These are phyloP conservation scores for Aureobasidium sp. DNA, from an alignment of 2,329 filamentous ascomycete species.

Conservation along the genomic window DNA sequence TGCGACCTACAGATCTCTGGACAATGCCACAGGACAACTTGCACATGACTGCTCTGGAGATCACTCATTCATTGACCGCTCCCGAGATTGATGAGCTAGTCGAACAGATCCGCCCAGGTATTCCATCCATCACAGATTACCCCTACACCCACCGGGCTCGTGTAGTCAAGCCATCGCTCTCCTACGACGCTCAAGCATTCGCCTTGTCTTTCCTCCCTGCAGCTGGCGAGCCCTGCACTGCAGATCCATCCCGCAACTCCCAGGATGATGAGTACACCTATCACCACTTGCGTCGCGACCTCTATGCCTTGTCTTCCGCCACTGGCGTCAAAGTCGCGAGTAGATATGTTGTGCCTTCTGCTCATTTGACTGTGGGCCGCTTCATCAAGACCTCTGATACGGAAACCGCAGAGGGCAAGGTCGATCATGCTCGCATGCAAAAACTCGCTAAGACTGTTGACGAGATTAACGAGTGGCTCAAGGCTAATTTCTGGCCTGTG, in stretches of 20 bases:
- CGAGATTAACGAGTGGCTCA: constrained; percentile 68
- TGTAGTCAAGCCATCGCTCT: constrained; percentile 74
- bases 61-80: constrained; percentile 70
- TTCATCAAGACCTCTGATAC: constrained; percentile 64
- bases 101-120: constrained; percentile 46
- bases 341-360: constrained; percentile 81
- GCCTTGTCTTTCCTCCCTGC: constrained; percentile 84
- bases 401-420: constrained; percentile 33
- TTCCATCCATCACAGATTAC: constrained; percentile 58
- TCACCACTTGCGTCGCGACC: constrained; percentile 78
- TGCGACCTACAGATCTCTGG: constrained; percentile 59
- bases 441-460: constrained; percentile 66
- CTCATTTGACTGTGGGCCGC: constrained; percentile 79
- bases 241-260: constrained; percentile 26
- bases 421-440: constrained; percentile 49
- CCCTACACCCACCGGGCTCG: constrained; percentile 61
- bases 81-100: constrained; percentile 61
- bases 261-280: constrained; percentile 69
- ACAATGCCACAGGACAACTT: constrained; percentile 72
- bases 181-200: constrained; percentile 77
- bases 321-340: constrained; percentile 66
- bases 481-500: constrained; percentile 61
- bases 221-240: constrained; percentile 21
- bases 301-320: constrained; percentile 56
- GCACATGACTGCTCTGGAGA: constrained; percentile 79